phyloP scores from a whole-genome alignment of 441 rosid species.

The Lepidium campestre region DNA sequence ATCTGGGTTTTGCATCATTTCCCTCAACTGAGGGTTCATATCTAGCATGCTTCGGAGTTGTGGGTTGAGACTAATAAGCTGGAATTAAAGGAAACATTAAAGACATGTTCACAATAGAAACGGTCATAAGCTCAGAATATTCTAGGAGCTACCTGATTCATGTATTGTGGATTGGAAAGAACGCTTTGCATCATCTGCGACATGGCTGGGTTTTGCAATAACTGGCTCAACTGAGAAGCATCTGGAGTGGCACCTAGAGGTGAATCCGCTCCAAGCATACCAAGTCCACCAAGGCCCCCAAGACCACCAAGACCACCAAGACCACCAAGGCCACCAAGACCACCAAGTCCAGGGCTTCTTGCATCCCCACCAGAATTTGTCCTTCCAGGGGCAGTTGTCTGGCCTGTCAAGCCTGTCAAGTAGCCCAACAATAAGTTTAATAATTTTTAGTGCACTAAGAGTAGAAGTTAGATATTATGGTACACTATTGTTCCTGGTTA shows the following conservation, averaged over 20 bases:
- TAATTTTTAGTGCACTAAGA: not conserved
- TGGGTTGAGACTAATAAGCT: constrained; percentile 57
- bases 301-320: constrained; percentile 18
- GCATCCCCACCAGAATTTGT: constrained; percentile 36
- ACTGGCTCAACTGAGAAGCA: constrained; percentile 43
- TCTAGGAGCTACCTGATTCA: constrained; percentile 47
- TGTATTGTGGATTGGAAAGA: constrained; percentile 55
- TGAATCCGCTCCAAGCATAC: constrained; percentile 39
- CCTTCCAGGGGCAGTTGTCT: constrained; percentile 33
- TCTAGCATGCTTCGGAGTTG: constrained; percentile 56
- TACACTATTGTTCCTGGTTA: not conserved
- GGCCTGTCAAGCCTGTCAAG: constrained; percentile 41
- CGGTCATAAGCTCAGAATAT: not conserved
- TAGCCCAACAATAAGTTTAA: not conserved
- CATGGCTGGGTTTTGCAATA: constrained; percentile 57
- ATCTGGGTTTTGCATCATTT: constrained; percentile 72
- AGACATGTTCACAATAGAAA: constrained; percentile 3
- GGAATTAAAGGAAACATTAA: constrained; percentile 14
- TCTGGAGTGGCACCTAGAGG: constrained; percentile 43
- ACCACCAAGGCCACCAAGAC: constrained; percentile 33
- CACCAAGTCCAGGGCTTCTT: constrained; percentile 38
- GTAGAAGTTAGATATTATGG: not conserved
- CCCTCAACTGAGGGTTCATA: constrained; percentile 61
- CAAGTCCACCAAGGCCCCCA: constrained; percentile 30
- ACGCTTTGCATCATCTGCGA: constrained; percentile 57